Base-by-base conservation (phyloP, 441 rosid genomes). In the Populus hybrid region DNA sequence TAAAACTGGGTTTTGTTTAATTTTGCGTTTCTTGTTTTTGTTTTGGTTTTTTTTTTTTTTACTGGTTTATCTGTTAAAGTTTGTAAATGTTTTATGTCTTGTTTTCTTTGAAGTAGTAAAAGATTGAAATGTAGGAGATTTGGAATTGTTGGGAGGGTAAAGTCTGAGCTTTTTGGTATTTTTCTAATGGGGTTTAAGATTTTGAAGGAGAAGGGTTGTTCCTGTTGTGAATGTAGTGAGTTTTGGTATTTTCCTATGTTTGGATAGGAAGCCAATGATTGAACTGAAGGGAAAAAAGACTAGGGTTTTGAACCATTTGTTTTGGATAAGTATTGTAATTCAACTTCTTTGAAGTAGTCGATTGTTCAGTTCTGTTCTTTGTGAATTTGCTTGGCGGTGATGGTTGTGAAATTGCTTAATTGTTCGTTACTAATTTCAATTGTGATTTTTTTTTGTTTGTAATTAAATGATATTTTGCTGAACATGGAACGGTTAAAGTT, bases 111-210 rank as follows among this genome's bases (percentile, higher is more conserved):
- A 14, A 45, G 59, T 16, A 53, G 61, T 53, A 53, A 53, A 6
- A 18, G 21, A 53, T 53, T 53, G 61, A 53, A 53, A 53, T 53
- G n/a, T 18, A 53, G 61, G 61, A 16, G 61, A 5, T 16, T 16
- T 18, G 61, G 61, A 53, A 53, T 53, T 6, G 61, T 53, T 5
- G 7, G 61, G 61, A 50, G 61, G 7, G 21, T 53, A 18, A 53
- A 53, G n/a, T 53, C 61, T 53, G 8, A 5, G 6, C 18, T 53
- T 53, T 18, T 53, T 29, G 31, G 31, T 29, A 18, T 53, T 53
- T 53, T 53, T 16, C 61, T 16, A 61, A 78, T 82, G 76, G 82
- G 75, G 75, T 75, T 2, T 67, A 64, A 38, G 72, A 56, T 36
- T 56, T 14, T n/a, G 35, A 11, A 68, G 28, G 26, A 6, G 61